phyloP scores from a whole-genome alignment of 2,329 filamentous ascomycete species.

The Claviceps citrina region DNA sequence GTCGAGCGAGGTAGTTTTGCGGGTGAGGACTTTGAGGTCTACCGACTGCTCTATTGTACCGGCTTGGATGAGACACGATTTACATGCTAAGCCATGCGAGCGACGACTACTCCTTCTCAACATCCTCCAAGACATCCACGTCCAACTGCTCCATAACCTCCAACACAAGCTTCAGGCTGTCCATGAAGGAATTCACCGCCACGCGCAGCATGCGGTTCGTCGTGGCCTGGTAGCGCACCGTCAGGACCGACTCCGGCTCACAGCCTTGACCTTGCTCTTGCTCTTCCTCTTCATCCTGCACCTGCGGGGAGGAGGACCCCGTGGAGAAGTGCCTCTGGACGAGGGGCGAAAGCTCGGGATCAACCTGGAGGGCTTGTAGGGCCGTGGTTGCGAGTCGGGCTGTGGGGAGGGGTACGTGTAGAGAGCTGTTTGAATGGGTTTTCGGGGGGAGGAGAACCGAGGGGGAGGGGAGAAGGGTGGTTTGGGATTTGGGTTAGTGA shows the following conservation, averaged over 20 bases:
- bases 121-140: constrained; percentile 51
- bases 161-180: constrained; percentile 68
- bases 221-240: constrained; percentile 66
- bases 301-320: no score
- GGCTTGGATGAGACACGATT: no score
- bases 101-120: no score
- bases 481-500: neutral
- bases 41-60: no score
- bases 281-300: constrained; percentile 4
- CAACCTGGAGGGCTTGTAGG: constrained; percentile 61
- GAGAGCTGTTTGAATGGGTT: no score
- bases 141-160: constrained; percentile 87
- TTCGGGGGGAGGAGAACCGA: no score
- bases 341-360: constrained; percentile 74
- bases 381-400: constrained; percentile 63
- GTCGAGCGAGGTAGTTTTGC: no score
- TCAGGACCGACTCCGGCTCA: constrained; percentile 43
- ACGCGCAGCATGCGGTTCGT: constrained; percentile 96
- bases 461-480: neutral
- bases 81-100: no score
- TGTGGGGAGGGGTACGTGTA: constrained; percentile 70
- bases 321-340: constrained; percentile 59
- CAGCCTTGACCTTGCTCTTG: no score
- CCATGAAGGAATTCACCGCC: constrained; percentile 91
- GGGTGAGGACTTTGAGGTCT: no score